Conservation (phyloP, 345 rosid species). For the Litchi chinensis region DNA sequence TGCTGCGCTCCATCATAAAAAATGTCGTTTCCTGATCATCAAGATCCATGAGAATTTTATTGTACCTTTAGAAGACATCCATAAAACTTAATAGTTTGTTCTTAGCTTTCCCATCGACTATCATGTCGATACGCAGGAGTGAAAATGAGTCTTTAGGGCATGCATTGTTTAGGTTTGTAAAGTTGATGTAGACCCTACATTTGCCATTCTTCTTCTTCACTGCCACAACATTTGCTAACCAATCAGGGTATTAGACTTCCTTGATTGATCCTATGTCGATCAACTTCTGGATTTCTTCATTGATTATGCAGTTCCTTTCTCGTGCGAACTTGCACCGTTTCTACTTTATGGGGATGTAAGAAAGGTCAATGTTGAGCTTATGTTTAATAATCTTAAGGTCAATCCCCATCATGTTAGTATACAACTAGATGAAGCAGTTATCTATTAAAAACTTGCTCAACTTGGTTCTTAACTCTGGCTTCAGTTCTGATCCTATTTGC, state of each 20-base stretch:
- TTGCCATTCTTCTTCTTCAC: neutral
- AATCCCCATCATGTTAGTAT: no score
- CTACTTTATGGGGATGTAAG: no score
- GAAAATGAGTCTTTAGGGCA: neutral
- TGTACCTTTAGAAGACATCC: neutral
- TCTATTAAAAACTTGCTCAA: no score
- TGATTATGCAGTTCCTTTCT: no score
- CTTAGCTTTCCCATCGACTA: neutral
- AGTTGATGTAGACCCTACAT: neutral
- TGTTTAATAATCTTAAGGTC: no score
- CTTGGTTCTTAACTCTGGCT: no score
- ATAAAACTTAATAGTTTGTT: neutral
- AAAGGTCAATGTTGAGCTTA: no score
- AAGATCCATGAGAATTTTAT: neutral
- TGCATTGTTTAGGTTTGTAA: neutral
- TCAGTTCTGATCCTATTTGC: no score
- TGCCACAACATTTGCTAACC: neutral
- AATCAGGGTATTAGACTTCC: neutral
- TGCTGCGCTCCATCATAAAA: neutral
- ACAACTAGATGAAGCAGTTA: no score
- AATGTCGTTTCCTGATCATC: neutral
- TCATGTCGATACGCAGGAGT: neutral
- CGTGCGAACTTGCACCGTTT: no score
- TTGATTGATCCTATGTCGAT: no score
- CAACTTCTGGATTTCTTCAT: neutral